These are phyloP conservation scores for Diaporthe ampelina DNA, from an alignment of 2,329 filamentous ascomycete species.

Conservation along the genomic window DNA sequence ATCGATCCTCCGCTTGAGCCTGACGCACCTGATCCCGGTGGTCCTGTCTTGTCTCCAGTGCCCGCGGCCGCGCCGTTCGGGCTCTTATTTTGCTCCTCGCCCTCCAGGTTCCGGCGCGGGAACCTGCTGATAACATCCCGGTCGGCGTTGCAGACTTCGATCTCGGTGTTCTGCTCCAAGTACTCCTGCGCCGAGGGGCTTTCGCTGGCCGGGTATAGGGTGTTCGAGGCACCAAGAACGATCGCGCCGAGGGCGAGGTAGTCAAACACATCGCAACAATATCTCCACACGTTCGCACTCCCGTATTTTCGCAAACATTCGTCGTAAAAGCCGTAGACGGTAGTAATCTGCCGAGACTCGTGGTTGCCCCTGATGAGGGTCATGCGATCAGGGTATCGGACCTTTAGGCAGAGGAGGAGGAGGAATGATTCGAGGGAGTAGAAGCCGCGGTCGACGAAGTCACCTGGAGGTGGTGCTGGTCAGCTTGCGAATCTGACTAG, in stretches of 20 bases:
- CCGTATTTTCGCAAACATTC: slow-evolving; percentile 97
- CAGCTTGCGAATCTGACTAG: slow-evolving; percentile 22
- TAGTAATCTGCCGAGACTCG: slow-evolving; percentile 96
- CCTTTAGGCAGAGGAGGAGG: slow-evolving; percentile 94
- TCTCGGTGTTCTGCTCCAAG: slow-evolving; percentile 83
- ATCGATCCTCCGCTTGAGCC: slow-evolving; percentile 74
- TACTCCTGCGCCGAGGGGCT: slow-evolving; percentile 61
- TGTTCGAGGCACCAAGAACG: slow-evolving; percentile 86
- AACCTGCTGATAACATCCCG: slow-evolving; percentile 84
- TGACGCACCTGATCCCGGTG: slow-evolving; percentile 85
- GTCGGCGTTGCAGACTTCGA: slow-evolving; percentile 90
- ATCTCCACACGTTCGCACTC: slow-evolving; percentile 95
- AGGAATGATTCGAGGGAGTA: slow-evolving; percentile 98
- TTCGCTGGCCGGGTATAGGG: slow-evolving; percentile 65
- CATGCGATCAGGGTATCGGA: slow-evolving; percentile 96
- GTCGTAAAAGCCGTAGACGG: slow-evolving; percentile 98
- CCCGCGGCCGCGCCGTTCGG: slow-evolving; percentile 44
- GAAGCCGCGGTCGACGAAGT: slow-evolving; percentile 98
- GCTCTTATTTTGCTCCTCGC: slow-evolving; percentile 45
- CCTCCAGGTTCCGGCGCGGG: slow-evolving; percentile 59
- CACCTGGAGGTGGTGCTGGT: slow-evolving; percentile 66
- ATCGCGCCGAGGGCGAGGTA: slow-evolving; percentile 93
- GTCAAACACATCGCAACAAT: slow-evolving; percentile 98
- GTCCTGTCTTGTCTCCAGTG: slow-evolving; percentile 70
- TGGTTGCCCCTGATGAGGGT: slow-evolving; percentile 96